Base-by-base conservation (phyloP, 306 rosid species). In the Prinsepia uniflora region DNA sequence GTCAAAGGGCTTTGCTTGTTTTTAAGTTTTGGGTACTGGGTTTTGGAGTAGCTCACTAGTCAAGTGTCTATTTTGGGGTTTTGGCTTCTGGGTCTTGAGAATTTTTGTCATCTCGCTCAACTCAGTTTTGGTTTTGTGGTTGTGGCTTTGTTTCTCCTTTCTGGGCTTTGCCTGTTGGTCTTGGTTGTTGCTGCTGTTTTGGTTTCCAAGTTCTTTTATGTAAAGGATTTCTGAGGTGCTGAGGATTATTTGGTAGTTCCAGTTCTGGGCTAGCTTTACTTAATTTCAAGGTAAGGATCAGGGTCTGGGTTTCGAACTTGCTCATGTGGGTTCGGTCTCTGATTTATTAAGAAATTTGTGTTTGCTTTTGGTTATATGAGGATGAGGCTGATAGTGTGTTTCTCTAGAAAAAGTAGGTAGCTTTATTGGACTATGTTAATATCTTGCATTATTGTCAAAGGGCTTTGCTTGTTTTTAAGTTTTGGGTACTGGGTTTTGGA, bases 391-490 rank as follows among this genome's bases (percentile, higher is more conserved):
- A 17, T 43, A 54, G 69, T 17, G 18, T 53, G 18, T 77, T 81
- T 80, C 69, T 79, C 57, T 59, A 67, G 52, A 62, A 54, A 78
- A 83, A 83, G 79, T 75, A 72, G 72, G 66, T 75, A 12, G 52
- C 84, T 86, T 88, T 86, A 72, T 87, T 79, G 82, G 83, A 81
- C 59, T 87, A 72, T 85, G 76, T 24, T 77, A 73, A 77, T 74
- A 19, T 72, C 71, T 78, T 63, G 62, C 75, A 41, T 65, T 65
- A 42, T 69, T 76, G 47, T 41, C 66, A 49, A 65, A 71, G 75
- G 54, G 65, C 36, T 18, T 70, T 67, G 55, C 62, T 69, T 18
- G 34, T 78, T 73, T 64, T 67, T 45, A 75, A 56, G 79, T 67
- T 69, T 72, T 75, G 77, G 73, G 70, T 6, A 61, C 39, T 71